These are phyloP conservation scores for Colletotrichum sp. DNA, from an alignment of 2,329 filamentous ascomycete species.

Conservation along the genomic window DNA sequence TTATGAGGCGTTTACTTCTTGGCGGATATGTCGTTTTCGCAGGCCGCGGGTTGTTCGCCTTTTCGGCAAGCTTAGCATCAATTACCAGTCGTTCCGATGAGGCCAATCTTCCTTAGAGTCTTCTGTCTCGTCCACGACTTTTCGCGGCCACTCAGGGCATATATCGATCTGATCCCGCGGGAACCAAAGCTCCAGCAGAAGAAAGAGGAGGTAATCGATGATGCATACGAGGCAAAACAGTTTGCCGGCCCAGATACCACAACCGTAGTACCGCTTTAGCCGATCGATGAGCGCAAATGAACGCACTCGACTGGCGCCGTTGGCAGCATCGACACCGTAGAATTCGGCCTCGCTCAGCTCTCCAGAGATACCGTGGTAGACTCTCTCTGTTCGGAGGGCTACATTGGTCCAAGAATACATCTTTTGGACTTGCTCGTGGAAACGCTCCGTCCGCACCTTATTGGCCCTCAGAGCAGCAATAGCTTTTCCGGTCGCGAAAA, in stretches of 20 bases:
- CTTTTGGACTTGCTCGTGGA: constrained; percentile 95
- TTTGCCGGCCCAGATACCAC: constrained; percentile 98
- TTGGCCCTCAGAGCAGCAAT: constrained; percentile 86
- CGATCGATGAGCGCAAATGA: constrained; percentile 94
- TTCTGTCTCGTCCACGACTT: constrained; percentile 44
- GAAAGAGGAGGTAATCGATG: constrained; percentile 89
- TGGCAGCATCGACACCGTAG: constrained; percentile 78
- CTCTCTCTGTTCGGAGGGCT: constrained; percentile 88
- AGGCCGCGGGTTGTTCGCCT: background rate
- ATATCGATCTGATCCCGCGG: constrained; percentile 87
- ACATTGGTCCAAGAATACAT: constrained; percentile 99
- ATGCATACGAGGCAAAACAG: constrained; percentile 94
- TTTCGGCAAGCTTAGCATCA: background rate
- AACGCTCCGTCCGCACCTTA: constrained; percentile 87
- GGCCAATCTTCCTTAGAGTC: constrained; percentile 15
- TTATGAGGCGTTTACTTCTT: background rate
- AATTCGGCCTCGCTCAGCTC: constrained; percentile 86
- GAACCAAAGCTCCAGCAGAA: constrained; percentile 86
- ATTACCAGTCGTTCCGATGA: background rate
- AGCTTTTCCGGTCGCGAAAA: constrained; percentile 85
- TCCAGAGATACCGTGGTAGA: constrained; percentile 92
- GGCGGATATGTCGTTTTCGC: background rate
- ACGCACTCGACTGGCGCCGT: constrained; percentile 74
- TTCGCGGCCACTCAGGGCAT: constrained; percentile 90
- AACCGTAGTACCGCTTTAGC: constrained; percentile 95